Percentiles rank a stretch among this genome's conserved stretches.
Evolutionary conservation across 2,329 filamentous ascomycete species (phyloP).

Genomic region (Pseudonectria buxi): DNA sequence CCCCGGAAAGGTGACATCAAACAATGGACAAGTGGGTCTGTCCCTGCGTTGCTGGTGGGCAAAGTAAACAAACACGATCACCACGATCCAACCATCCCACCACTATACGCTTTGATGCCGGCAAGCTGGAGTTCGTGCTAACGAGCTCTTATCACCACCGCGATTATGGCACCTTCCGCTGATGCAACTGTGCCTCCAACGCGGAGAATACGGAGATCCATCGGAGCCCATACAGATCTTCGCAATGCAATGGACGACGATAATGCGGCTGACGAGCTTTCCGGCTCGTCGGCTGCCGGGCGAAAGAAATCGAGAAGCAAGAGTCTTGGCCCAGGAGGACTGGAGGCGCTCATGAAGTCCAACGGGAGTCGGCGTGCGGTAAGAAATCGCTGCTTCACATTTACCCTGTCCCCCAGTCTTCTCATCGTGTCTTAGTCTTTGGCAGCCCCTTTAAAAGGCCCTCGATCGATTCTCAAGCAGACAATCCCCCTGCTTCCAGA

Average conservation of each 20-base stretch:
- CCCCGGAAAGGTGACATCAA: conserved; percentile 4
- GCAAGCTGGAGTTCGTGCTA: conserved; percentile 11
- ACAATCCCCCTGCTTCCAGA: conserved; percentile 61
- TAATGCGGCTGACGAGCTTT: conserved; percentile 65
- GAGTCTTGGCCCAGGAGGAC: conserved; percentile 86
- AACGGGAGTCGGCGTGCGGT: conserved; percentile 77
- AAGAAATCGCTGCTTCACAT: conserved; percentile 23
- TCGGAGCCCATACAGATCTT: conserved; percentile 50
- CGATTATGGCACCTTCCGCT: conserved; percentile 25
- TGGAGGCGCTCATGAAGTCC: conserved; percentile 71
- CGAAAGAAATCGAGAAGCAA: conserved; percentile 80
- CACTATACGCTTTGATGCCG: conserved; percentile 19
- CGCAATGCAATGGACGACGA: conserved; percentile 62
- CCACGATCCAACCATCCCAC: conserved; percentile 22
- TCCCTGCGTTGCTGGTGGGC: conserved; percentile 16
- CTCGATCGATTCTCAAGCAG: conserved; percentile 74
- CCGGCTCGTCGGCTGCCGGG: conserved; percentile 43
- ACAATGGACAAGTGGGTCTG: conserved; percentile 15
- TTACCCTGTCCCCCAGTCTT: conserved; percentile 2
- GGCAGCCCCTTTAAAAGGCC: conserved; percentile 43
- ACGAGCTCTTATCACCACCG: conserved; percentile 12
- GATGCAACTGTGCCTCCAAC: conserved; percentile 48
- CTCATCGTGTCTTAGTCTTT: conserved; percentile 41
- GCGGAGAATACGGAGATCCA: conserved; percentile 63
- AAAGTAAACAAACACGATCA: conserved; percentile 35